phyloP scores from a whole-genome alignment of 202 grass and related monocot species.

The Musa balbisiana region DNA sequence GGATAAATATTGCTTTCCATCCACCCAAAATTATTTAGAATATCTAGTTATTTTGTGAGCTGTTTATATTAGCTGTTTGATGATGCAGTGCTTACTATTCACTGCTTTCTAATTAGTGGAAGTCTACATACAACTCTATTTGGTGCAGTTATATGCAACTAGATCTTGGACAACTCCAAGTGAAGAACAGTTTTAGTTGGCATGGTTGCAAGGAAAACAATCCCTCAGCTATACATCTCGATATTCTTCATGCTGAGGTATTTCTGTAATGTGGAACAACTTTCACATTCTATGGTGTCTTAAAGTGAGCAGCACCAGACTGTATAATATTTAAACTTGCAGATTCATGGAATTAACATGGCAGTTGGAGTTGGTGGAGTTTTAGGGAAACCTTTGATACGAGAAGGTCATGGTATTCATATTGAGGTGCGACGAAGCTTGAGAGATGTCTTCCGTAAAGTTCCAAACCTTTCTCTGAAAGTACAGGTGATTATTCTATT shows the following conservation, averaged over 20 bases:
- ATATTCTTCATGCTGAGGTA: conserved; percentile 91
- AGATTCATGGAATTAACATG: conserved; percentile 99
- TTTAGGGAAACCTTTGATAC: conserved; percentile 82
- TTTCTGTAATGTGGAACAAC: conserved; percentile 14
- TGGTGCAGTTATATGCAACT: conserved; percentile 89
- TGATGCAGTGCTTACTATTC: neutral
- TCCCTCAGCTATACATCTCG: conserved; percentile 79
- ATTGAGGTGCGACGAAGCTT: conserved; percentile 83
- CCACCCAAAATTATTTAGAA: neutral
- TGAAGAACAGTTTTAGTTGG: conserved; percentile 82
- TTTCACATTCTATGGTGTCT: conserved; percentile 3
- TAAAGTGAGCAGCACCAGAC: neutral
- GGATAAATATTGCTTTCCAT: neutral
- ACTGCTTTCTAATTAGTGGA: neutral
- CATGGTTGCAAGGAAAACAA: conserved; percentile 81
- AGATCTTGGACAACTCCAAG: conserved; percentile 84
- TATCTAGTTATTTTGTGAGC: neutral
- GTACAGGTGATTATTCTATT: conserved; percentile 53
- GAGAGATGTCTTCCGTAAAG: conserved; percentile 84
- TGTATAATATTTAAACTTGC: conserved; percentile 5
- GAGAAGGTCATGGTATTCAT: conserved; percentile 65
- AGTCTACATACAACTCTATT: neutral
- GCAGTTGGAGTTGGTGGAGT: conserved; percentile 67
- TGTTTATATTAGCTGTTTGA: neutral
- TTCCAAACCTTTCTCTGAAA: conserved; percentile 68